These are phyloP conservation scores for Cucurbita maxima DNA, from an alignment of 306 rosid species.

Conservation along the genomic window DNA sequence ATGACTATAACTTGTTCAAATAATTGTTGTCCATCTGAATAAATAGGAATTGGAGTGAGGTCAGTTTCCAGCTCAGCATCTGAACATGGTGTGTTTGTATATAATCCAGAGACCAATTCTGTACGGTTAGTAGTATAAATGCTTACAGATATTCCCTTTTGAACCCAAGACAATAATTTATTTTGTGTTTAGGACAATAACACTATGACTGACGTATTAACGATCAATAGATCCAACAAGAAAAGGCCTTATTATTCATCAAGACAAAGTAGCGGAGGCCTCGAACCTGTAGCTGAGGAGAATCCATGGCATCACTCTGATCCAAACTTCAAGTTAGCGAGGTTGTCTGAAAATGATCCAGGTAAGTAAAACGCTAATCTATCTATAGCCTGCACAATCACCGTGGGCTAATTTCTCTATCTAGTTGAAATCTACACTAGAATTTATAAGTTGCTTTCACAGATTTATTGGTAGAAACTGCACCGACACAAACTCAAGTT, in stretches of 20 bases:
- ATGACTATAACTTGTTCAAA: neutral
- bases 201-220: conserved; percentile 6
- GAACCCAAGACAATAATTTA: neutral
- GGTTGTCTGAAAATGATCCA: conserved; percentile 39
- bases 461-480: conserved; percentile 76
- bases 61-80: conserved; percentile 43
- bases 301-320: conserved; percentile 13
- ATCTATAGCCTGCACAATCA: neutral
- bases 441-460: conserved; percentile 19
- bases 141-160: neutral
- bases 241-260: conserved; percentile 45
- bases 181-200: neutral
- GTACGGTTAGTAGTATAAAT: conserved; percentile 32
- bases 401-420: neutral
- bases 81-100: conserved; percentile 31
- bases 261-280: conserved; percentile 37
- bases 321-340: conserved; percentile 31
- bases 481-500: conserved; percentile 43
- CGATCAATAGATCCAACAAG: conserved; percentile 29
- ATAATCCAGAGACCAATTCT: conserved; percentile 22
- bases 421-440: neutral
- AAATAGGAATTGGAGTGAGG: conserved; percentile 25
- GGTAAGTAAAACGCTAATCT: conserved; percentile 26
- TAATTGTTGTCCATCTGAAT: conserved; percentile 2
- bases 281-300: conserved; percentile 50